Conservation (phyloP, 2,329 filamentous ascomycete genomes). For the Fusarium cicatricum region DNA sequence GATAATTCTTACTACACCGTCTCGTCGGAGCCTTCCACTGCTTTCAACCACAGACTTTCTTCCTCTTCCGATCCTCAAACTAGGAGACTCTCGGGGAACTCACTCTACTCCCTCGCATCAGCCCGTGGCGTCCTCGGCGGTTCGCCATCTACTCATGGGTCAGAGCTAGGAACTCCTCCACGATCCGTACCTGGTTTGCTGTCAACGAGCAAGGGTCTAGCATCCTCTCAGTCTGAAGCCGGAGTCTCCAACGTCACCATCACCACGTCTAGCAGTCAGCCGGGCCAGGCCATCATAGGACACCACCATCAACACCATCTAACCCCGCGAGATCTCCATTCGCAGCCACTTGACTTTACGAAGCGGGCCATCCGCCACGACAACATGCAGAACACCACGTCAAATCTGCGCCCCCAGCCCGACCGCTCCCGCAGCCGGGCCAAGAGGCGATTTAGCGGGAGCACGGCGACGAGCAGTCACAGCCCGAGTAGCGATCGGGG, state of each 20-base stretch:
- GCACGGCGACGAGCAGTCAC: constrained; percentile 81
- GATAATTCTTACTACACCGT: constrained; percentile 42
- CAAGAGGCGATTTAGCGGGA: constrained; percentile 81
- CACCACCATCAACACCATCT: constrained; percentile 53
- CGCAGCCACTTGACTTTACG: constrained; percentile 55
- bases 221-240: constrained; percentile 58
- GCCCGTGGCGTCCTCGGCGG: constrained; percentile 60
- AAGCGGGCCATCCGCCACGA: constrained; percentile 53
- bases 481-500: constrained; percentile 78
- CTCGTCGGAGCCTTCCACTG: constrained; percentile 60
- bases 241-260: constrained; percentile 61
- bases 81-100: constrained; percentile 77
- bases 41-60: constrained; percentile 47
- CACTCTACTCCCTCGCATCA: constrained; percentile 74
- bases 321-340: constrained; percentile 52
- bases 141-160: constrained; percentile 61
- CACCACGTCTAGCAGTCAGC: constrained; percentile 57
- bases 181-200: constrained; percentile 58
- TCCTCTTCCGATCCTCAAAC: constrained; percentile 62
- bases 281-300: constrained; percentile 52
- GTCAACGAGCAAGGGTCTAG: constrained; percentile 53
- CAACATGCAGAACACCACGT: constrained; percentile 44
- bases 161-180: constrained; percentile 54
- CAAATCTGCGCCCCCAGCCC: constrained; percentile 55
- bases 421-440: constrained; percentile 72